phyloP scores from a whole-genome alignment of 2,329 filamentous ascomycete genomes.

The Botrytis squamosa region DNA sequence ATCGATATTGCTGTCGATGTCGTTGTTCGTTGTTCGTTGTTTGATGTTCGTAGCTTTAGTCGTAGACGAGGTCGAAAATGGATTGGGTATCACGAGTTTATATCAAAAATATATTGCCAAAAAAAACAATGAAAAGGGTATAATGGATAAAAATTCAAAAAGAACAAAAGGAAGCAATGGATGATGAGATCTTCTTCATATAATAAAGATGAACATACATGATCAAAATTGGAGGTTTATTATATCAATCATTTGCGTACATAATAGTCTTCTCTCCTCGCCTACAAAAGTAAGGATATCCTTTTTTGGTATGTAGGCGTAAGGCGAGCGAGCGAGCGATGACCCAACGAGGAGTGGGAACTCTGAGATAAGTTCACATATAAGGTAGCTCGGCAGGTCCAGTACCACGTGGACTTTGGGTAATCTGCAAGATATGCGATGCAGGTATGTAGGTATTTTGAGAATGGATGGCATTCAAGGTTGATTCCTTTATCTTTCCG shows the following conservation, averaged over 20 bases:
- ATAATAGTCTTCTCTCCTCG: conserved; percentile 11
- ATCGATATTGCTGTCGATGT: not conserved
- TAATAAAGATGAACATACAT: not conserved
- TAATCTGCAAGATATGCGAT: not conserved
- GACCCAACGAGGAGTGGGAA: conserved; percentile 13
- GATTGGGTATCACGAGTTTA: not conserved
- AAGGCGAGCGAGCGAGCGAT: conserved; percentile 13
- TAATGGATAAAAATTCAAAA: not conserved
- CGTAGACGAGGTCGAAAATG: not conserved
- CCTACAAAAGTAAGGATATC: conserved; percentile 9
- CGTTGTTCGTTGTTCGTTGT: not conserved
- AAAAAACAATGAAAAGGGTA: not conserved
- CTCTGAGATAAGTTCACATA: not conserved
- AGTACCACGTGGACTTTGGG: not conserved
- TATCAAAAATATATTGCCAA: not conserved
- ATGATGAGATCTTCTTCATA: not conserved
- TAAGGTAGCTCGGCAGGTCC: not conserved
- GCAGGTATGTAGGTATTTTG: not conserved
- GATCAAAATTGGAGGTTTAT: conserved; percentile 2
- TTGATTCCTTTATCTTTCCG: conserved; percentile 1
- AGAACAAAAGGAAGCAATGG: not conserved
- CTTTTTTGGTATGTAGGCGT: conserved; percentile 13
- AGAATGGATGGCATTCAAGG: not conserved
- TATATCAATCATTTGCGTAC: conserved; percentile 11
- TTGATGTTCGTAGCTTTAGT: not conserved